phyloP scores from a whole-genome alignment of 176 grass and related monocot genomes.

The Saccharum spontaneum region DNA sequence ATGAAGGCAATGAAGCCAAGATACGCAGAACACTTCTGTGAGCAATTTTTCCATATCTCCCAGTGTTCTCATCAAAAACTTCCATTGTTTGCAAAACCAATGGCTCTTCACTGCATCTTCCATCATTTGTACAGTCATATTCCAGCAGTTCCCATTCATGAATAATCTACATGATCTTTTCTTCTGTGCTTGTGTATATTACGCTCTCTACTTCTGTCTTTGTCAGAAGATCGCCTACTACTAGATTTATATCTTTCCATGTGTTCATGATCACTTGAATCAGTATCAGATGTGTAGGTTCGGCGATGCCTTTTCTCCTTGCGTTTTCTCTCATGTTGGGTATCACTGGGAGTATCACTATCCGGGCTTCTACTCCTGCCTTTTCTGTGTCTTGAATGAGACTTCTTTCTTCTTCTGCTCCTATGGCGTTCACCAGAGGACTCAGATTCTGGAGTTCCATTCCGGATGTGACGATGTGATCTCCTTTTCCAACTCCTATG shows the following conservation, averaged over 20 bases:
- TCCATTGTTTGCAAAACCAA: constrained; percentile 1
- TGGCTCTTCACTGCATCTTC: background rate
- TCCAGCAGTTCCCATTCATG: constrained; percentile 18
- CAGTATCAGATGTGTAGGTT: constrained; percentile 35
- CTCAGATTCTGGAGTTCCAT: constrained; percentile 49
- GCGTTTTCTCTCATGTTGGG: constrained; percentile 40
- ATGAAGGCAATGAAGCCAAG: background rate
- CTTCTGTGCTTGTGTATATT: constrained; percentile 55
- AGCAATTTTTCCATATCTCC: background rate
- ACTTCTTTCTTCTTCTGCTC: constrained; percentile 53
- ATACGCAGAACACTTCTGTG: background rate
- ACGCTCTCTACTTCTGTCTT: constrained; percentile 56
- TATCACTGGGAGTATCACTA: constrained; percentile 48
- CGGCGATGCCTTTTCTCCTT: constrained; percentile 45
- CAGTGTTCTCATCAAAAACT: constrained; percentile 10
- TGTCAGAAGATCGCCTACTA: constrained; percentile 48
- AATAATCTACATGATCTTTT: constrained; percentile 40
- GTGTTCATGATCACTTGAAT: constrained; percentile 60
- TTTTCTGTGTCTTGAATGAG: constrained; percentile 48
- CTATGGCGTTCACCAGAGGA: constrained; percentile 46
- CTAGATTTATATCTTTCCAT: constrained; percentile 47
- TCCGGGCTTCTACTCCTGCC: constrained; percentile 48
- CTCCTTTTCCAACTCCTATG: constrained; percentile 50
- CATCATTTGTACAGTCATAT: background rate
- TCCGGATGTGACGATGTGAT: constrained; percentile 24